These are phyloP conservation scores for Candida fluviatilis DNA, from an alignment of 805 yeast species.

Conservation along the genomic window DNA sequence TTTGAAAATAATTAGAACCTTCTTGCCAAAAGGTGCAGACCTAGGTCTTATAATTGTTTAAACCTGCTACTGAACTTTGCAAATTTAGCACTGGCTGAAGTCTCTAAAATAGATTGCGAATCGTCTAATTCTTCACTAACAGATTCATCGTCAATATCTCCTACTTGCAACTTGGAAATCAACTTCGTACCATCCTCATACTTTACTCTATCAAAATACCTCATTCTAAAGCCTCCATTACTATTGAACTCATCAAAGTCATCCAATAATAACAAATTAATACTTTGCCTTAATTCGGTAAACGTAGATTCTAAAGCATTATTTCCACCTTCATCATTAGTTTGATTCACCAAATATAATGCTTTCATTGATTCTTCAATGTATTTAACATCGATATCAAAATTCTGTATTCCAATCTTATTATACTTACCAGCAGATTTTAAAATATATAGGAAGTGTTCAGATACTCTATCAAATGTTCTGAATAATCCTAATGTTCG, in stretches of 20 bases:
- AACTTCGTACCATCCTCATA: slow-evolving; percentile 66
- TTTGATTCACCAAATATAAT: slow-evolving; percentile 22
- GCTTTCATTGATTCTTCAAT: slow-evolving; percentile 54
- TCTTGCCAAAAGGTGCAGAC: too few species aligned
- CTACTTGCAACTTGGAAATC: slow-evolving; percentile 47
- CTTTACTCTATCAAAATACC: slow-evolving; percentile 67
- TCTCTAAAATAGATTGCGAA: slow-evolving; percentile 8
- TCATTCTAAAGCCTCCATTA: slow-evolving; percentile 35
- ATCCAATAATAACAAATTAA: slow-evolving; percentile 64
- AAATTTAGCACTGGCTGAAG: slow-evolving; percentile 17
- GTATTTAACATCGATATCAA: slow-evolving; percentile 75
- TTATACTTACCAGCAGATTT: slow-evolving; percentile 54
- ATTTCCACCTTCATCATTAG: slow-evolving; percentile 24
- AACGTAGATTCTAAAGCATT: slow-evolving; percentile 69
- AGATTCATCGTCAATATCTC: slow-evolving; percentile 12
- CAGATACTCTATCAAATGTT: slow-evolving; percentile 80
- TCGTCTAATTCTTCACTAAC: slow-evolving; percentile 7
- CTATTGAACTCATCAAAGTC: slow-evolving; percentile 62
- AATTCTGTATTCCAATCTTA: slow-evolving; percentile 61
- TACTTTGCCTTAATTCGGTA: slow-evolving; percentile 73
- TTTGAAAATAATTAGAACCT: too few species aligned
- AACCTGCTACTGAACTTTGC: slow-evolving; percentile 25
- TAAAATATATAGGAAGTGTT: slow-evolving; percentile 60
- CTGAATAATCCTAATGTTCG: slow-evolving; percentile 77
- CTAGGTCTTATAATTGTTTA: background rate